A percentile compares a stretch with the other conserved stretches of the same genome.
phyloP scores from a whole-genome alignment of 768 basidiomycete species.

The Pleurotus ostreatus region DNA sequence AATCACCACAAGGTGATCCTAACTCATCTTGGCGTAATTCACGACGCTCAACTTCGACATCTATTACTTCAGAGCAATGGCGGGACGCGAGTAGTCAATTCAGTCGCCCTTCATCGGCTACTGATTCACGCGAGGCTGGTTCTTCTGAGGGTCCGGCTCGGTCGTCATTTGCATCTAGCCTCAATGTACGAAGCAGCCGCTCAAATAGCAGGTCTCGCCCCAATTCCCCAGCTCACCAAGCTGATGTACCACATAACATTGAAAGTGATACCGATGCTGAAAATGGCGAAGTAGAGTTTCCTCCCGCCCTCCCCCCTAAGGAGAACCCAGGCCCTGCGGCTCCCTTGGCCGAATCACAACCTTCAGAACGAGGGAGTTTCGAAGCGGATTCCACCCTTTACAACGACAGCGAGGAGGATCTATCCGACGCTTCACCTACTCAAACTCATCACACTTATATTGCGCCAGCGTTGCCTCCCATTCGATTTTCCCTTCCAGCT shows the following conservation, averaged over 20 bases:
- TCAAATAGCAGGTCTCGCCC: slow-evolving; percentile 41
- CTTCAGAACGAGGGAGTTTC: neutral
- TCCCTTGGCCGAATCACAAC: neutral
- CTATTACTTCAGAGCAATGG: slow-evolving; percentile 6
- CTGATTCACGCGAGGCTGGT: neutral
- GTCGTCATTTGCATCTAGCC: slow-evolving; percentile 27
- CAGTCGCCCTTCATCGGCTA: neutral
- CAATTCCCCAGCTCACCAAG: slow-evolving; percentile 56
- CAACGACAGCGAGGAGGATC: slow-evolving; percentile 37
- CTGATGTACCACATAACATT: slow-evolving; percentile 68
- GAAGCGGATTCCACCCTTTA: slow-evolving; percentile 23
- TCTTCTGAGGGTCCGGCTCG: slow-evolving; percentile 13
- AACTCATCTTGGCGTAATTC: neutral
- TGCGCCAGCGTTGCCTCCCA: slow-evolving; percentile 84
- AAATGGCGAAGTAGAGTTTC: slow-evolving; percentile 23
- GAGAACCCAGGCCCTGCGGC: neutral
- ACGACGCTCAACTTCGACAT: neutral
- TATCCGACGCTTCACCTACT: slow-evolving; percentile 57
- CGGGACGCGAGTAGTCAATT: slow-evolving; percentile 4
- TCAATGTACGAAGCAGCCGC: slow-evolving; percentile 22
- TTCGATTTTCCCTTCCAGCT: slow-evolving; percentile 83
- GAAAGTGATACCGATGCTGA: slow-evolving; percentile 75
- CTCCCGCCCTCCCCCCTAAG: slow-evolving; percentile 18
- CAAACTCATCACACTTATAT: slow-evolving; percentile 77
- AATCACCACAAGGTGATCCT: slow-evolving; percentile 9